phyloP scores from a whole-genome alignment of 495 filamentous ascomycete genomes.

The Daldinia vernicosa region DNA sequence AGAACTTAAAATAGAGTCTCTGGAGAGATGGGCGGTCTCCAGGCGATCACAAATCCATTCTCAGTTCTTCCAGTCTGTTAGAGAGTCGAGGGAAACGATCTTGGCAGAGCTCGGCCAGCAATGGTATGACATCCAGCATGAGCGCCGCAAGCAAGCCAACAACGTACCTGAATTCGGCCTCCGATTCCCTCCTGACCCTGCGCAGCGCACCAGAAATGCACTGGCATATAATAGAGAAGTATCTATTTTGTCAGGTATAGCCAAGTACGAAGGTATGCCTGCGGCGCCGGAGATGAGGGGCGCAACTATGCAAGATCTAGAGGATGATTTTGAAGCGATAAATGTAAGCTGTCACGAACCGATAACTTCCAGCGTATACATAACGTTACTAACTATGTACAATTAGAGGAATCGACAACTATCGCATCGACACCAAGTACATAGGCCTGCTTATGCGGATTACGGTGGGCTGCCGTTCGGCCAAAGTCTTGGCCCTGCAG shows the following conservation, averaged over 20 bases:
- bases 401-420: constrained; percentile 43
- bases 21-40: constrained; percentile 77
- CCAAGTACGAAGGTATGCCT: constrained; percentile 94
- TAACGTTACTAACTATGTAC: constrained; percentile 25
- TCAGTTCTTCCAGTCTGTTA: constrained; percentile 84
- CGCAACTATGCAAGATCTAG: constrained; percentile 75
- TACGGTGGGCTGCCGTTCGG: constrained; percentile 52
- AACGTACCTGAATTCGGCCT: constrained; percentile 81
- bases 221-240: constrained; percentile 93
- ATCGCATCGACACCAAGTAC: constrained; percentile 34
- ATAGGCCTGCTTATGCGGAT: constrained; percentile 43
- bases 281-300: constrained; percentile 85
- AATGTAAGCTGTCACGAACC: constrained; percentile 67
- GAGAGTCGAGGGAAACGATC: constrained; percentile 81
- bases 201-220: constrained; percentile 79
- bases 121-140: constrained; percentile 91
- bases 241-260: constrained; percentile 85
- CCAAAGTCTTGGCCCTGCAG: constrained; percentile 66
- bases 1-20: constrained; percentile 73
- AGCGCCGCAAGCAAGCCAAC: constrained; percentile 82
- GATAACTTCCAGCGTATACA: background rate
- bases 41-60: constrained; percentile 83
- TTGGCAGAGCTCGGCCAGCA: constrained; percentile 82
- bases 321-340: constrained; percentile 89
- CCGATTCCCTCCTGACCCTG: constrained; percentile 73